phyloP scores from a whole-genome alignment of 441 rosid genomes.

The Syzygium syzygioides region DNA sequence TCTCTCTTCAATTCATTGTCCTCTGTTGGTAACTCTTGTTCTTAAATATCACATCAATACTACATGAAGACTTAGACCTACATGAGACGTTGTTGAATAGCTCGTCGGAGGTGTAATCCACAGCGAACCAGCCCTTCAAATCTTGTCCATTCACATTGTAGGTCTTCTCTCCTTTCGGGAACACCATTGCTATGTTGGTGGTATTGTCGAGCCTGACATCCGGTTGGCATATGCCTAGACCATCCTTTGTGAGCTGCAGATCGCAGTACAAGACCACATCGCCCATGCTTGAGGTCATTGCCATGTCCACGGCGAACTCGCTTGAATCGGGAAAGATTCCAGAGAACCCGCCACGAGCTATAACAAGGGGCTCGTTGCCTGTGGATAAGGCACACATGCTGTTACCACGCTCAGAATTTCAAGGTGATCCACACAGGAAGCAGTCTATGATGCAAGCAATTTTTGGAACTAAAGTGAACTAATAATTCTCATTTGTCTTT shows the following conservation, averaged over 20 bases:
- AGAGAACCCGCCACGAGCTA: conserved; percentile 78
- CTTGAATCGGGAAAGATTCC: conserved; percentile 81
- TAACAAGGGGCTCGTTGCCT: conserved; percentile 51
- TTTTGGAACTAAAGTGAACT: background rate
- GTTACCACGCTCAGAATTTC: background rate
- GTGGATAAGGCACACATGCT: background rate
- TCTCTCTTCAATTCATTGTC: background rate
- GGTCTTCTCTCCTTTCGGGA: conserved; percentile 32
- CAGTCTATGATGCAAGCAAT: background rate
- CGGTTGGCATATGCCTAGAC: conserved; percentile 59
- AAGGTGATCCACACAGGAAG: background rate
- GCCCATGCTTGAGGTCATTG: conserved; percentile 15
- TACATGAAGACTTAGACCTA: conserved; percentile 20
- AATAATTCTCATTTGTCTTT: background rate
- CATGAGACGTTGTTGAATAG: conserved; percentile 40
- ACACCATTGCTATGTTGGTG: conserved; percentile 39
- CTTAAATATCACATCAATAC: background rate
- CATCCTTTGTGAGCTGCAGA: conserved; percentile 81
- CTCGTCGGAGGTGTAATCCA: conserved; percentile 42
- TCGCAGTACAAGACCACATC: conserved; percentile 49
- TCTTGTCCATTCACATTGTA: conserved; percentile 56
- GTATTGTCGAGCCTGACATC: conserved; percentile 50
- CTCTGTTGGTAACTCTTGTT: background rate
- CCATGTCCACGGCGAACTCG: conserved; percentile 34
- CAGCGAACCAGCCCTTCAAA: conserved; percentile 56